Evolutionary conservation across 495 filamentous ascomycete genomes (phyloP).

Genomic region (Thermochaetoides thermophila): DNA sequence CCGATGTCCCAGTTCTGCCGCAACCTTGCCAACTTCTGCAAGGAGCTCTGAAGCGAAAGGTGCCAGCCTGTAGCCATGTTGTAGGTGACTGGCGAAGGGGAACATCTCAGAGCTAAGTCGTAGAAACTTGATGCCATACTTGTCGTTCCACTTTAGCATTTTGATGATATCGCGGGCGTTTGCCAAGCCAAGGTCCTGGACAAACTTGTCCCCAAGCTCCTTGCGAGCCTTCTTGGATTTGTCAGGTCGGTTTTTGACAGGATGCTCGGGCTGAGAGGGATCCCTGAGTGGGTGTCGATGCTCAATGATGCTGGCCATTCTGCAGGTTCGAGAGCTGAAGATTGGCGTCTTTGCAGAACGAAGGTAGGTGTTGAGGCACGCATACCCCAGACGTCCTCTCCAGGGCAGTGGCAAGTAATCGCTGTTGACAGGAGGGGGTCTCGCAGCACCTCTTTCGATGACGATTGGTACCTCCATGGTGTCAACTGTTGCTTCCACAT

Average conservation of each 20-base stretch:
- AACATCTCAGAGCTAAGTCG: conserved; percentile 93
- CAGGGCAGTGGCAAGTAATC: conserved; percentile 77
- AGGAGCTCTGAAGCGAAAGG: conserved; percentile 74
- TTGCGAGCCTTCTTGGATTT: conserved; percentile 48
- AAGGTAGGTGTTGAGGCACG: conserved; percentile 87
- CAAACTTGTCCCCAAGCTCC: conserved; percentile 47
- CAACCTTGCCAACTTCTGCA: conserved; percentile 58
- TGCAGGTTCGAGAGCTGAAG: conserved; percentile 84
- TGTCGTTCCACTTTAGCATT: conserved; percentile 86
- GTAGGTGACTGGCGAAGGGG: conserved; percentile 77
- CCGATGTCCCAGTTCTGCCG: conserved; percentile 70
- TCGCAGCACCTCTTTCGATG: conserved; percentile 29
- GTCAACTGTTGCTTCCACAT: too few species aligned
- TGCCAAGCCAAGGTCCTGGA: conserved; percentile 62
- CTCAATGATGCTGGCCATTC: conserved; percentile 80
- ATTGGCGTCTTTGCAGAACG: conserved; percentile 72
- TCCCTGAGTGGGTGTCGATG: conserved; percentile 69
- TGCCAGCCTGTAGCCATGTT: conserved; percentile 76
- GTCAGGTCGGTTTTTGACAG: conserved; percentile 72
- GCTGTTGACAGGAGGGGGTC: conserved; percentile 71
- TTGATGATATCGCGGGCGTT: conserved; percentile 76
- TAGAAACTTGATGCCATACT: conserved; percentile 84
- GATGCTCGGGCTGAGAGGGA: conserved; percentile 58
- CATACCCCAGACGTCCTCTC: conserved; percentile 86
- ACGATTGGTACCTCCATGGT: conserved; percentile 20